Base-by-base conservation (phyloP, 352 stramenopile genomes). In the Phytopythium cucurbitacearum region DNA sequence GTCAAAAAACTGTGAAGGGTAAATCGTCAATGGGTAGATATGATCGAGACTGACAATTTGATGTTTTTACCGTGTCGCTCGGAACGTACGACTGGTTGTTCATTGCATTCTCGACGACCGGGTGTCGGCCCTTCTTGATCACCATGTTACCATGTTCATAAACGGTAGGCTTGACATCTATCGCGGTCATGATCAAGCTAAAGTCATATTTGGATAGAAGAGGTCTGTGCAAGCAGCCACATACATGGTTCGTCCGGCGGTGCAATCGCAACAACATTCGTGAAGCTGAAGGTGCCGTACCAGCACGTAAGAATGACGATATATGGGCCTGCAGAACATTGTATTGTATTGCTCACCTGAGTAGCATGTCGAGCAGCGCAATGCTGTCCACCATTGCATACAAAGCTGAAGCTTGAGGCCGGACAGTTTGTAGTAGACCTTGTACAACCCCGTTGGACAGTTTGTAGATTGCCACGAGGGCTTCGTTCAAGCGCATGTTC, bases 301-400 rank as follows among this genome's bases (percentile, higher is more conserved):
- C 37, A 53, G 16, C 15, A 38, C 16, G 9, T 38, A 44, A 9
- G 8, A 59, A 28, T 49, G 41, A 34, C 10, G 41, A 47, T 11
- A 7, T 53, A 34, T 11, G 15, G 15, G 5, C 7, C 16, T 28
- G 21, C 21, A 2, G 21, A 28, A 28, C 21, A 28, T 28, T 28
- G 44, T 6, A 11, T 16, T 39, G 13, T 2, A 45, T 16, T 28
- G 33, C 2, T 12, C 59, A 94, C 85, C 85, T 94, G 21, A 96
- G 65, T 8, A 97, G 68, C 86, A 98, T 96, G 48, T 98, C 91
- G 16, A 98, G 66, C 28, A 97, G 56, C n/a, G 89, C 84, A 7
- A 97, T 67, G 48, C 82, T 91, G 64, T 97, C 90, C 35, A 90
- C 75, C 71, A 95, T 91, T 11, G 77, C 71, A 53, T 96, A 96